A percentile compares a stretch with the other conserved stretches of the same genome.
phyloP scores from a whole-genome alignment of 306 rosid species.

The Prunus mume region DNA sequence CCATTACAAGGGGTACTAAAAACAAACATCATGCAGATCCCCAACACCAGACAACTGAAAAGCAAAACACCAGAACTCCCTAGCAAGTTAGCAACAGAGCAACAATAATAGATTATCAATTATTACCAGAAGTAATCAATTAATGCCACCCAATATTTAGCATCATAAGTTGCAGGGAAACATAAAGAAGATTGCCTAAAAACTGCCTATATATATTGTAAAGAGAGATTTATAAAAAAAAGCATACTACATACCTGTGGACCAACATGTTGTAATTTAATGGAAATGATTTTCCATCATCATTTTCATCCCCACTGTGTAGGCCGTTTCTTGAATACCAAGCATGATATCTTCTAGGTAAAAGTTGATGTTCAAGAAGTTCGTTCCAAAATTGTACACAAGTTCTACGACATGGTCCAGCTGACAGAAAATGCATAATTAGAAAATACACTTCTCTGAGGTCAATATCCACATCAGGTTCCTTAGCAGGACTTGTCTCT shows the following conservation, averaged over 20 bases:
- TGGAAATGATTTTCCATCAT: conserved; percentile 83
- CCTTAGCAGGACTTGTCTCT: conserved; percentile 48
- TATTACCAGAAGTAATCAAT: not conserved
- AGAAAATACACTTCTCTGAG: conserved; percentile 91
- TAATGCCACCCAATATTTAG: conserved; percentile 8
- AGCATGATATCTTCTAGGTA: conserved; percentile 96
- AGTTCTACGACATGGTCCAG: conserved; percentile 90
- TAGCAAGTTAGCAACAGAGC: not conserved
- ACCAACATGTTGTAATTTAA: conserved; percentile 65
- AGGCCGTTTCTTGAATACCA: conserved; percentile 89
- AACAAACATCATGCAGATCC: not conserved
- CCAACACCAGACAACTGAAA: not conserved
- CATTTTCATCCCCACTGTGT: conserved; percentile 59
- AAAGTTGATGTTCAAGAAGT: conserved; percentile 85
- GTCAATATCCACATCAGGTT: conserved; percentile 69
- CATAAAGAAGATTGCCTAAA: not conserved
- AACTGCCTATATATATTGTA: not conserved
- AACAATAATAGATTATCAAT: not conserved
- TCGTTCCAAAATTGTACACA: conserved; percentile 75
- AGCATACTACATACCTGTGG: conserved; percentile 63
- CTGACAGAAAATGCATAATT: conserved; percentile 92
- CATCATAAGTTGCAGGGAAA: not conserved
- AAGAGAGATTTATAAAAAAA: not conserved
- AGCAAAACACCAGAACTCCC: not conserved
- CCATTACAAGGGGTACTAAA: not conserved